A percentile compares a stretch with the other conserved stretches of the same genome.
Evolutionary conservation across 805 yeast genomes (phyloP).

Genomic region (Teunomyces panamensis): DNA sequence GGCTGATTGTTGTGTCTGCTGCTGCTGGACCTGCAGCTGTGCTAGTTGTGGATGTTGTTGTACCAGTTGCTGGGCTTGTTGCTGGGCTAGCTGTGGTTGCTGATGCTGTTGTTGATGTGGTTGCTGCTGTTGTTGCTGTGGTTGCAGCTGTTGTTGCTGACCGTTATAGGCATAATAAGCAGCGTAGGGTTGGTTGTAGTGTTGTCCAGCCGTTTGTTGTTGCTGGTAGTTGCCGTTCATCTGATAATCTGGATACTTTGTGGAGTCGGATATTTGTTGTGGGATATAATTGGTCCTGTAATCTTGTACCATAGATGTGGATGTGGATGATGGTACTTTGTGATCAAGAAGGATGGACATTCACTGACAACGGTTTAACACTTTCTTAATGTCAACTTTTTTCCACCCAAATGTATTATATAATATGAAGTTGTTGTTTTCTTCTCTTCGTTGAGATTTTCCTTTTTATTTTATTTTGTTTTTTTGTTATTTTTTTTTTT

Average conservation of each 20-base stretch:
- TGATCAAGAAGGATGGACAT: slow-evolving; percentile 1
- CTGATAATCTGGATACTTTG: background rate
- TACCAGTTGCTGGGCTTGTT: slow-evolving; percentile 9
- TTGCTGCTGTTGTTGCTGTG: slow-evolving; percentile 11
- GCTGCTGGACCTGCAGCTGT: slow-evolving; percentile 3
- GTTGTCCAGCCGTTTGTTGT: slow-evolving; percentile 5
- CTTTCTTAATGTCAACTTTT: background rate
- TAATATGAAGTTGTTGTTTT: slow-evolving; percentile 2
- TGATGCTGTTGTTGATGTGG: too few species aligned
- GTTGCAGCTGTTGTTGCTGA: slow-evolving; percentile 11
- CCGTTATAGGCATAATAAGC: slow-evolving; percentile 10
- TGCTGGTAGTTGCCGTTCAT: slow-evolving; percentile 12
- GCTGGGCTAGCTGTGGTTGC: background rate
- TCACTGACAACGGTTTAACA: background rate
- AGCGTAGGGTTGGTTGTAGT: slow-evolving; percentile 10
- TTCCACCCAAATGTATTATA: background rate
- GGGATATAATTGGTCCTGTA: slow-evolving; percentile 1
- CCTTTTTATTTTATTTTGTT: slow-evolving; percentile 1
- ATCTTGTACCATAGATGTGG: slow-evolving; percentile 2
- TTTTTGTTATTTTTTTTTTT: slow-evolving; percentile 1
- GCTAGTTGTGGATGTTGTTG: slow-evolving; percentile 10
- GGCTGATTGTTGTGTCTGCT: slow-evolving; percentile 10
- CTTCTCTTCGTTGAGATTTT: slow-evolving; percentile 4
- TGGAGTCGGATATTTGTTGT: slow-evolving; percentile 1
- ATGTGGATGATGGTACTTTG: background rate